Conservation (phyloP, 2,329 filamentous ascomycete genomes). For the Ilyonectria mors-panacis region DNA sequence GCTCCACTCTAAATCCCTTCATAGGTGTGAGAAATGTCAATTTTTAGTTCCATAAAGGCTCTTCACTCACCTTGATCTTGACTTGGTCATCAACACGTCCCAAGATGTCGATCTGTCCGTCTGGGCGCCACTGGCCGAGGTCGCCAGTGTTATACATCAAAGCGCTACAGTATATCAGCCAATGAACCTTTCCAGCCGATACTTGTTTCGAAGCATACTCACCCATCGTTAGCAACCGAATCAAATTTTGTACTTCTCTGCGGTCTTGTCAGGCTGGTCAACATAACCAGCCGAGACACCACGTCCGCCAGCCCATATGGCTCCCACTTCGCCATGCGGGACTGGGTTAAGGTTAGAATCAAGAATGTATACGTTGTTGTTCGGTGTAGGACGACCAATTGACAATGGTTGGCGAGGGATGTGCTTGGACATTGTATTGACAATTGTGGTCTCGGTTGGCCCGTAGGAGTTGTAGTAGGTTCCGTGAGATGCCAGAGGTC, state of each 20-base stretch:
- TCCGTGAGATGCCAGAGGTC: conserved; percentile 65
- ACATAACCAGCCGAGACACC: conserved; percentile 71
- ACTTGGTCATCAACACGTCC: conserved; percentile 73
- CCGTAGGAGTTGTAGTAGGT: conserved; percentile 71
- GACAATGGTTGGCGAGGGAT: conserved; percentile 62
- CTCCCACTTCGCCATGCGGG: conserved; percentile 62
- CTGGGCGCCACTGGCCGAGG: conserved; percentile 66
- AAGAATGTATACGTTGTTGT: conserved; percentile 70
- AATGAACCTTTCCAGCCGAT: neutral
- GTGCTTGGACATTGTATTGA: conserved; percentile 64
- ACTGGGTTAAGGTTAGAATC: conserved; percentile 62
- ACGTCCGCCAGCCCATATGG: conserved; percentile 68
- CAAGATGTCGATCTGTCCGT: conserved; percentile 68
- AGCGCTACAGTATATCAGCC: conserved; percentile 19
- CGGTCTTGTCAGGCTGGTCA: conserved; percentile 66
- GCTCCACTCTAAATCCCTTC: conserved; percentile 71
- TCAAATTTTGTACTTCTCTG: conserved; percentile 65
- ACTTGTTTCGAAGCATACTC: conserved; percentile 27
- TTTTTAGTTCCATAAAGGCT: neutral
- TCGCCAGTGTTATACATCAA: conserved; percentile 75
- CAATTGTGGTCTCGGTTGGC: conserved; percentile 72
- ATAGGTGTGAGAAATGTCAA: neutral
- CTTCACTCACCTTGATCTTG: conserved; percentile 65
- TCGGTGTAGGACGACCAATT: conserved; percentile 70
- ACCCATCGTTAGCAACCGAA: conserved; percentile 66